A percentile compares a stretch with the other conserved stretches of the same genome.
Evolutionary conservation across 768 basidiomycete species (phyloP).

Genomic region (Albatrellus ellisii): DNA sequence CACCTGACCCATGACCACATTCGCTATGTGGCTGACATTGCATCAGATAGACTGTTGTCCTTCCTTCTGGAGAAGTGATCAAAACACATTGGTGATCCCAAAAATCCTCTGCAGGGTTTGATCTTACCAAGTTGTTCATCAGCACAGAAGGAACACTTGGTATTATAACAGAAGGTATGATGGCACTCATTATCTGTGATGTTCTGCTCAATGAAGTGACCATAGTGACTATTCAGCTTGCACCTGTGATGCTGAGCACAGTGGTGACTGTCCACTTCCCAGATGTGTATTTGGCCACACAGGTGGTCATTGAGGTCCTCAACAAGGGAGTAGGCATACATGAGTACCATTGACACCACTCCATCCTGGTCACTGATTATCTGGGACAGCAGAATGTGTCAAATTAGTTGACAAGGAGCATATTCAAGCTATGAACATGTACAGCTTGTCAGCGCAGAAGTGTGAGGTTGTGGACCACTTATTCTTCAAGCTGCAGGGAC

Average conservation of each 20-base stretch:
- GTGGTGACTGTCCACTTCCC: conserved; percentile 80
- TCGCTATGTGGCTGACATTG: conserved; percentile 2
- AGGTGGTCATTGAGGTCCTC: conserved; percentile 61
- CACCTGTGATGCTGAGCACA: conserved; percentile 70
- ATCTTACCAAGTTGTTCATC: conserved; percentile 75
- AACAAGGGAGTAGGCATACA: conserved; percentile 67
- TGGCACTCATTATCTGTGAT: not conserved
- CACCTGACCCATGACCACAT: too few relatives aligned
- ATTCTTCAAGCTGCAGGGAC: conserved; percentile 83
- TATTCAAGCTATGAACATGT: conserved; percentile 49
- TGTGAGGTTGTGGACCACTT: conserved; percentile 38
- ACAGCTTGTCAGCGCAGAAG: conserved; percentile 26
- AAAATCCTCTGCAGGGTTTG: conserved; percentile 84
- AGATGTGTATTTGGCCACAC: conserved; percentile 56
- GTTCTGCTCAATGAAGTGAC: not conserved
- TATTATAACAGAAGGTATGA: conserved; percentile 71
- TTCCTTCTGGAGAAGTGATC: conserved; percentile 82
- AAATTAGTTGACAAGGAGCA: conserved; percentile 68
- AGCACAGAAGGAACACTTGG: conserved; percentile 78
- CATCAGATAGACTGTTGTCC: conserved; percentile 60
- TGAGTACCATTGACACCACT: too few relatives aligned
- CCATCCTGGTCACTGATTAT: too few relatives aligned
- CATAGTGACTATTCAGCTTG: conserved; percentile 64
- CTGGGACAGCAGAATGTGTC: conserved; percentile 70
- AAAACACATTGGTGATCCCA: conserved; percentile 70